These are phyloP conservation scores for Cicer bijugum DNA, from an alignment of 306 rosid genomes.

Conservation along the genomic window DNA sequence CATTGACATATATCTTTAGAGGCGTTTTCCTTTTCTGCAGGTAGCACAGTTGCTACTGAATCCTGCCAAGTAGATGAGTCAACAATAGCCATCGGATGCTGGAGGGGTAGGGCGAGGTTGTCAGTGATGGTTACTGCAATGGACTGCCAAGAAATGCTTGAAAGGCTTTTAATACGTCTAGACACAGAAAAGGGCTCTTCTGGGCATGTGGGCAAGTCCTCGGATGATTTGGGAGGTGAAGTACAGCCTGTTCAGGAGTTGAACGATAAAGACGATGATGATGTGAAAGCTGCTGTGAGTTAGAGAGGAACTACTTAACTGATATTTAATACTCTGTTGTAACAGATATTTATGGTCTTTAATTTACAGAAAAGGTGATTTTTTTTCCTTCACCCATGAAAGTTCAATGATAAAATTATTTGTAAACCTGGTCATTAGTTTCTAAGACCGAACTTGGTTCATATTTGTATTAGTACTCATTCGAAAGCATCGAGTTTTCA, in stretches of 20 bases:
- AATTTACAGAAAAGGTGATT: conserved; percentile 14
- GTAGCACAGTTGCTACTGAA: conserved; percentile 42
- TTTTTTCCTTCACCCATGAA: conserved; percentile 21
- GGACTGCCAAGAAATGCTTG: conserved; percentile 89
- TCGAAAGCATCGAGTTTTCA: not conserved
- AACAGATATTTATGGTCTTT: conserved; percentile 33
- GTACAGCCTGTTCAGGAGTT: conserved; percentile 41
- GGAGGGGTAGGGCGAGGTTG: conserved; percentile 90
- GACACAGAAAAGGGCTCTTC: conserved; percentile 53
- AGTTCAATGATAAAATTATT: not conserved
- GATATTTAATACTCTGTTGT: conserved; percentile 34
- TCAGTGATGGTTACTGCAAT: conserved; percentile 81
- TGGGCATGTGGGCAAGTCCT: conserved; percentile 40
- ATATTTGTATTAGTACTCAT: conserved; percentile 13
- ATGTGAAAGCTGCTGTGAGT: conserved; percentile 37
- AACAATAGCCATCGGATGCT: conserved; percentile 95
- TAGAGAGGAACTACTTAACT: conserved; percentile 30
- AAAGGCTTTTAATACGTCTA: conserved; percentile 65
- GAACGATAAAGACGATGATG: conserved; percentile 40
- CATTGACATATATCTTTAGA: not conserved
- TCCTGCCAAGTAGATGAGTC: conserved; percentile 67
- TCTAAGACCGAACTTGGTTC: not conserved
- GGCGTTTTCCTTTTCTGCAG: conserved; percentile 51
- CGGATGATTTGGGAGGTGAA: conserved; percentile 45
- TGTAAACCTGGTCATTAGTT: conserved; percentile 2